A percentile compares a stretch with the other conserved stretches of the same genome.
Evolutionary conservation across 164 flowering plant genomes (phyloP).

Genomic region (Sedum album): DNA sequence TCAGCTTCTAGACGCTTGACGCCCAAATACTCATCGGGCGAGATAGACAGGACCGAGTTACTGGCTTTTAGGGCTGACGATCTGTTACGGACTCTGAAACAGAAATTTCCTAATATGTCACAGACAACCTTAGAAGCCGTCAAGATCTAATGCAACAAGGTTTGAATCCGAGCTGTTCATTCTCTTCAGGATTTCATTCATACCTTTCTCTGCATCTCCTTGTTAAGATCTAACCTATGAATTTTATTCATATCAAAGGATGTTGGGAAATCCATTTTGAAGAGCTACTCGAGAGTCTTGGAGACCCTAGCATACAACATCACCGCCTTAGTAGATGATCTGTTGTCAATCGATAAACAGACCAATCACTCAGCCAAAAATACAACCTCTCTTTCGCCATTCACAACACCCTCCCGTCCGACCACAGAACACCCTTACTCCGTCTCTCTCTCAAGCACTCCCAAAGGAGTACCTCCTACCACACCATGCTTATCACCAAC

Average conservation of each 20-base stretch:
- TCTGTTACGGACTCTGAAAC: slow-evolving; percentile 75
- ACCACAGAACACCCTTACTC: neutral
- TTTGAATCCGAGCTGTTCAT: slow-evolving; percentile 8
- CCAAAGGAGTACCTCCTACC: neutral
- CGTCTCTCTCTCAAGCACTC: neutral
- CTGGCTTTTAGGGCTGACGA: slow-evolving; percentile 84
- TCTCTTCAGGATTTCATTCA: neutral
- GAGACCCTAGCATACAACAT: neutral
- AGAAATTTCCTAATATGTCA: slow-evolving; percentile 71
- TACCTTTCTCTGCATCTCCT: neutral
- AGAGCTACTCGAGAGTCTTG: neutral
- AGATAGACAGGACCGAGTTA: slow-evolving; percentile 56
- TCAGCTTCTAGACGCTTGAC: slow-evolving; percentile 6
- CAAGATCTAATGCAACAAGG: slow-evolving; percentile 95
- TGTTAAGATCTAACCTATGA: neutral
- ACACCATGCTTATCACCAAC: neutral
- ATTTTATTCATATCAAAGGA: neutral
- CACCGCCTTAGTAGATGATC: neutral
- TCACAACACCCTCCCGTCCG: neutral
- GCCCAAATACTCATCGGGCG: slow-evolving; percentile 78
- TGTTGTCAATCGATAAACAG: neutral
- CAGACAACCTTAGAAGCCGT: slow-evolving; percentile 79
- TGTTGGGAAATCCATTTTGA: neutral
- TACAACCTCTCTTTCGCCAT: too few species aligned
- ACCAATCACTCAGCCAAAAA: too few species aligned